Conservation (phyloP, 805 yeast genomes). For the Candida boleticola region DNA sequence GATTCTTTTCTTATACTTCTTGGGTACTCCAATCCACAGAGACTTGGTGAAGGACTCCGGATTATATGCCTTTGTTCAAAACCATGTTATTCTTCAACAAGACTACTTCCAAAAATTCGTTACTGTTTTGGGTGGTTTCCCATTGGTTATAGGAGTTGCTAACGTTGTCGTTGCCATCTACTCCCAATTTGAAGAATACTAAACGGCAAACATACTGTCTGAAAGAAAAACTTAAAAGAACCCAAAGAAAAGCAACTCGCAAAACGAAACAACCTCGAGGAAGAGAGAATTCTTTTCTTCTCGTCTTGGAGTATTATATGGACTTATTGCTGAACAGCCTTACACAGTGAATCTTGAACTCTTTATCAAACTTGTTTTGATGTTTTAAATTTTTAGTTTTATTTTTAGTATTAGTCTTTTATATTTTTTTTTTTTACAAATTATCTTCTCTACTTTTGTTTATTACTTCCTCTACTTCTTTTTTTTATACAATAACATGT, state of each 20-base stretch:
- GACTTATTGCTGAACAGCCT: too few relatives aligned
- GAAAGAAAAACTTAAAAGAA: neutral
- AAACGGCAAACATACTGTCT: slow-evolving; percentile 5
- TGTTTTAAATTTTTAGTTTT: too few relatives aligned
- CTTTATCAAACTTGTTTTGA: too few relatives aligned
- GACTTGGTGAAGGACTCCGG: slow-evolving; percentile 24
- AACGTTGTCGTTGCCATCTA: slow-evolving; percentile 48
- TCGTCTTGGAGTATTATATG: too few relatives aligned
- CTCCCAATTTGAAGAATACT: slow-evolving; percentile 48
- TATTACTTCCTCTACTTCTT: neutral
- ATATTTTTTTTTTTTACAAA: too few relatives aligned
- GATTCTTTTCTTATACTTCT: slow-evolving; percentile 39
- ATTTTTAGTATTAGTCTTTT: too few relatives aligned
- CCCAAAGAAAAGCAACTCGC: too few relatives aligned
- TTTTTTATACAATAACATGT: neutral
- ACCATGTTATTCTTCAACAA: slow-evolving; percentile 33
- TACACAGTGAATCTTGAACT: too few relatives aligned
- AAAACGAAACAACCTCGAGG: too few relatives aligned
- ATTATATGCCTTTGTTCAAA: slow-evolving; percentile 24
- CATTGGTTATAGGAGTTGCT: slow-evolving; percentile 45
- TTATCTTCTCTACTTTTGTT: neutral
- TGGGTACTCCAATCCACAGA: slow-evolving; percentile 30
- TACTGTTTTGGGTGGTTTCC: slow-evolving; percentile 44
- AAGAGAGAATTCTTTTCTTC: too few relatives aligned
- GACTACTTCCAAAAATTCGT: slow-evolving; percentile 37